These are phyloP conservation scores for Tuber aestivum DNA, from an alignment of 495 filamentous ascomycete genomes.

Conservation along the genomic window DNA sequence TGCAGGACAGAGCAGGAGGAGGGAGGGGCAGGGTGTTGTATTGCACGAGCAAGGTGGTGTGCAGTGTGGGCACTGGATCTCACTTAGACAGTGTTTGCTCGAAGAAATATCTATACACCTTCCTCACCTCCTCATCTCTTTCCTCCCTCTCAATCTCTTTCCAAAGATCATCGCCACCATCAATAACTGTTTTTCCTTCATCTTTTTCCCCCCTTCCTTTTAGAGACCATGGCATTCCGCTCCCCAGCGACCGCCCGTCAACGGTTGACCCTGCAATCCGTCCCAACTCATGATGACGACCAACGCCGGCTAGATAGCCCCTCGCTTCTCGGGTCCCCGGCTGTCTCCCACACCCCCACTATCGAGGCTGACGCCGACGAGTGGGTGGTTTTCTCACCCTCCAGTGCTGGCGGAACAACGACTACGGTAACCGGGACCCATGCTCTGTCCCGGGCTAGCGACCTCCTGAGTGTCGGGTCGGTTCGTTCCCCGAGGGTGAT, in stretches of 20 bases:
- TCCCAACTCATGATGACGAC: conserved; percentile 26
- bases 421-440: conserved; percentile 68
- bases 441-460: conserved; percentile 69
- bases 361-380: conserved; percentile 61
- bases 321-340: conserved; percentile 30
- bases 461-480: conserved; percentile 76
- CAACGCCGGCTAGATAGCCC: conserved; percentile 5
- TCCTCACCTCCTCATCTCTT: neutral
- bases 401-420: conserved; percentile 59
- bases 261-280: conserved; percentile 30
- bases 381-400: conserved; percentile 92
- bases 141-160: neutral
- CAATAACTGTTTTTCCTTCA: neutral
- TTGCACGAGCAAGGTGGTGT: neutral
- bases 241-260: conserved; percentile 22
- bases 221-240: conserved; percentile 28
- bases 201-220: neutral
- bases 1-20: neutral
- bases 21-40: neutral
- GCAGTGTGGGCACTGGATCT: neutral
- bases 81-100: neutral
- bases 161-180: neutral
- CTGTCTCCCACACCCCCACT: conserved; percentile 13
- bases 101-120: neutral
- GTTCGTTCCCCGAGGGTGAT: conserved; percentile 47